A percentile compares a stretch with the other conserved stretches of the same genome.
phyloP scores from a whole-genome alignment of 2,329 filamentous ascomycete species.

The Amylocarpus encephaloides region DNA sequence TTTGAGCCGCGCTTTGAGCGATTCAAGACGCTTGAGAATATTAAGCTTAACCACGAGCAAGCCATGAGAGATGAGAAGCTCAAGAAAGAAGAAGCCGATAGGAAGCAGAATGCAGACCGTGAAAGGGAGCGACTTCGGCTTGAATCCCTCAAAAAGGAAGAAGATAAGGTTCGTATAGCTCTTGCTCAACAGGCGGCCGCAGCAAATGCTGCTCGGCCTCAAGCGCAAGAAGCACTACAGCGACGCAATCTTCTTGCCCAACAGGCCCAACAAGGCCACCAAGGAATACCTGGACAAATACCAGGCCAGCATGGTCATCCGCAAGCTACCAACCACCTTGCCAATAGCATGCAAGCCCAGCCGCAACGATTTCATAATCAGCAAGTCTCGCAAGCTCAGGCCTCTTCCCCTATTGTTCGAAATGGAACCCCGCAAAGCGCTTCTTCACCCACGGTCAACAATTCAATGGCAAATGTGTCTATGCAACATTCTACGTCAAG shows the following conservation, averaged over 20 bases:
- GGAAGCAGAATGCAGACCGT: conserved; percentile 41
- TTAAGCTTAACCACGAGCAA: conserved; percentile 71
- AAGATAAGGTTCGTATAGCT: conserved; percentile 33
- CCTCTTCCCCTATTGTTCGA: conserved; percentile 60
- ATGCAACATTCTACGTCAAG: conserved; percentile 63
- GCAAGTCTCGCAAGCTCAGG: conserved; percentile 52
- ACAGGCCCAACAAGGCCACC: conserved; percentile 30
- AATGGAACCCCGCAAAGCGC: conserved; percentile 58
- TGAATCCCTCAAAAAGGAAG: conserved; percentile 29
- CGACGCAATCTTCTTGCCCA: conserved; percentile 7
- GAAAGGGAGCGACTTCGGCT: conserved; percentile 39
- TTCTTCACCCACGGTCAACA: conserved; percentile 63
- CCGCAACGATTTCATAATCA: conserved; percentile 37
- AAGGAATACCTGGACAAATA: conserved; percentile 30
- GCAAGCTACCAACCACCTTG: conserved; percentile 36
- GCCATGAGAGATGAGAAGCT: conserved; percentile 70
- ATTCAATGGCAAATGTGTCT: conserved; percentile 38
- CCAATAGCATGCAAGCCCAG: conserved; percentile 34
- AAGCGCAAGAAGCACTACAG: conserved; percentile 29
- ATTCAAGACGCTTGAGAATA: conserved; percentile 86
- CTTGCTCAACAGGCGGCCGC: conserved; percentile 35
- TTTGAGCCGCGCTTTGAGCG: conserved; percentile 84
- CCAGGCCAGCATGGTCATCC: conserved; percentile 41
- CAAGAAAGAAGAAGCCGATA: conserved; percentile 45
- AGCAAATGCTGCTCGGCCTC: conserved; percentile 19